Percentiles rank a stretch among this genome's conserved stretches.
Evolutionary conservation across 768 basidiomycete species (phyloP).

Genomic region (Coprinopsis strossmayeri): DNA sequence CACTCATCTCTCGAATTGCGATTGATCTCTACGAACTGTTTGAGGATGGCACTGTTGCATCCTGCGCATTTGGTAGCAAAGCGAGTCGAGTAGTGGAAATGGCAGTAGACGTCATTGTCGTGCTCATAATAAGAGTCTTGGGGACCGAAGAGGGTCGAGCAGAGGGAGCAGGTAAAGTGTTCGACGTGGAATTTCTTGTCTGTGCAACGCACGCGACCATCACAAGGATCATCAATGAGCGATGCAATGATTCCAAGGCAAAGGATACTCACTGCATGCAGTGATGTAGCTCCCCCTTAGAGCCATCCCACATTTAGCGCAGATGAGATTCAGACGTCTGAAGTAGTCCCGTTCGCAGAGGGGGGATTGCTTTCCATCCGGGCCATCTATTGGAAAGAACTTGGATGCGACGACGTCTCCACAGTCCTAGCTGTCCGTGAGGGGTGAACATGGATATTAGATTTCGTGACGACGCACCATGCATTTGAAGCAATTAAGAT

Average conservation of each 20-base stretch:
- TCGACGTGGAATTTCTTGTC: conserved; percentile 99
- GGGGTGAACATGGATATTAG: neutral
- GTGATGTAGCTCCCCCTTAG: conserved; percentile 98
- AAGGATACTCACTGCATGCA: conserved; percentile 72
- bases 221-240: neutral
- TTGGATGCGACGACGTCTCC: conserved; percentile 94
- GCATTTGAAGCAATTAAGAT: conserved; percentile 98
- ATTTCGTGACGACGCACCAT: conserved; percentile 43
- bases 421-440: conserved; percentile 63
- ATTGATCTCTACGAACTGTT: conserved; percentile 99
- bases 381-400: conserved; percentile 96
- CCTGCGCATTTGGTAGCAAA: conserved; percentile 99
- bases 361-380: conserved; percentile 83
- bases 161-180: conserved; percentile 97
- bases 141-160: conserved; percentile 92
- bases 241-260: conserved; percentile 23
- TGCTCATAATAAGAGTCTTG: conserved; percentile 99
- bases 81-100: conserved; percentile 98
- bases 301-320: conserved; percentile 92
- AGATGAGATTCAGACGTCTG: conserved; percentile 90
- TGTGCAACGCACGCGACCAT: conserved; percentile 28
- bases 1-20: conserved; percentile 97
- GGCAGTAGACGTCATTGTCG: conserved; percentile 95
- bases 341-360: conserved; percentile 99
- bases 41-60: conserved; percentile 93